A percentile compares a stretch with the other conserved stretches of the same genome.
These are phyloP conservation scores for Trametes versicolor DNA, from an alignment of 1,284 basidiomycete species.

Conservation along the genomic window DNA sequence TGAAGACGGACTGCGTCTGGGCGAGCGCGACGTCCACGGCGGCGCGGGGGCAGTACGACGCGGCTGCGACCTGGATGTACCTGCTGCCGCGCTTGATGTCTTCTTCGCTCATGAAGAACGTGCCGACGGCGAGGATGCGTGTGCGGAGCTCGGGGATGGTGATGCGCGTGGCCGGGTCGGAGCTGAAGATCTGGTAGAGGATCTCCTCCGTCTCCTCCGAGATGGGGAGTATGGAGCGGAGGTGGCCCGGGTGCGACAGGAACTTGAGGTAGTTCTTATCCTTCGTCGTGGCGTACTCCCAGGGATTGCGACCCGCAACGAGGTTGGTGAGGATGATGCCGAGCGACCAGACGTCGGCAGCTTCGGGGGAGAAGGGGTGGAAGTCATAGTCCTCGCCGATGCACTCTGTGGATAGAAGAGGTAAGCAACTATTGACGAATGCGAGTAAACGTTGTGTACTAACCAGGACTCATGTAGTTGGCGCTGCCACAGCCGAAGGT, in stretches of 20 bases:
- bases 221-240: constrained; percentile 79
- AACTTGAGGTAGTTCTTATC: constrained; percentile 83
- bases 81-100: constrained; percentile 49
- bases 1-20: constrained; percentile 3
- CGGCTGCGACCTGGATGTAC: constrained; percentile 29
- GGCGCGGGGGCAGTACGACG: constrained; percentile 18
- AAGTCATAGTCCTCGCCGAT: constrained; percentile 39
- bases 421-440: constrained; percentile 1
- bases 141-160: constrained; percentile 70
- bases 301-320: constrained; percentile 88
- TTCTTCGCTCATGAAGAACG: constrained; percentile 72
- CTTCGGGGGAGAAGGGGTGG: constrained; percentile 34
- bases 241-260: constrained; percentile 70
- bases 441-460: constrained; percentile 26
- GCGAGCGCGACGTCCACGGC: neutral
- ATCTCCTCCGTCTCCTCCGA: constrained; percentile 64
- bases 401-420: constrained; percentile 35
- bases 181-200: constrained; percentile 65
- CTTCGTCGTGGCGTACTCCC: constrained; percentile 77
- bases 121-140: constrained; percentile 65
- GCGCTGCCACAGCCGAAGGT: constrained; percentile 60
- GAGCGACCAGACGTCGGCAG: constrained; percentile 45
- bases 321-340: constrained; percentile 65
- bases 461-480: constrained; percentile 70
- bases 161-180: constrained; percentile 64